Base-by-base conservation (phyloP, 1,139 yeast genomes). In the Meyerozyma sp. region DNA sequence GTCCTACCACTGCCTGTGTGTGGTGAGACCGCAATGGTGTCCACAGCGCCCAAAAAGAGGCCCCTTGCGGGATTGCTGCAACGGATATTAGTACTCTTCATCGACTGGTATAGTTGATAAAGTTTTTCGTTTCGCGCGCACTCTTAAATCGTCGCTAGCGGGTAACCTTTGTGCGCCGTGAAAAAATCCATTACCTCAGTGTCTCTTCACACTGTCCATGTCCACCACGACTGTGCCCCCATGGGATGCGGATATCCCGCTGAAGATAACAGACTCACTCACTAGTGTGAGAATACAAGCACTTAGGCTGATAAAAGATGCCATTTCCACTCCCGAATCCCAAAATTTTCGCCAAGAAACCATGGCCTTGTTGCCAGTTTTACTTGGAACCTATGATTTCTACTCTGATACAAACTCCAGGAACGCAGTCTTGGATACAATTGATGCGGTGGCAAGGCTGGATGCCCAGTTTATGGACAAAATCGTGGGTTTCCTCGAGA, bases 41-140 rank as follows among this genome's bases (percentile, higher is more conserved):
- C 61, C 60, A 56, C 61, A 56, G 59, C 59, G 60, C 61, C 61
- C 60, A 51, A 44, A 30, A 32, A 9, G 42, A 43, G 48, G 48
- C 40, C 49, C 52, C 46, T 45, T 44, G 45, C 69, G 54, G 52
- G 48, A 44, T 57, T 54, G 58, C 79, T 73, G 75, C 58, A 70
- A 66, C 73, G 75, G 78, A 65, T 64, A 69, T 62, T 70, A 66
- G 75, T 79, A 61, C 60, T 78, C 83, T 59, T 79, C 83, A 77
- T 75, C 66, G 83, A 75, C 81, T 79, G 84, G 67, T 70, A 74
- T 79, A 79, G 84, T 79, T 79, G 84, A 75, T 74, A 54, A 62
- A 52, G 70, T 34, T 27, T 34, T 34, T 36, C 25, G 28, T 8
- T 40, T 32, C 35, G 35, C 32, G 29, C 38, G 36, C 43, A 40